Evolutionary conservation across 371 early-diverging fungal species (phyloP).

Genomic region (Syncephalastrum monosporum): DNA sequence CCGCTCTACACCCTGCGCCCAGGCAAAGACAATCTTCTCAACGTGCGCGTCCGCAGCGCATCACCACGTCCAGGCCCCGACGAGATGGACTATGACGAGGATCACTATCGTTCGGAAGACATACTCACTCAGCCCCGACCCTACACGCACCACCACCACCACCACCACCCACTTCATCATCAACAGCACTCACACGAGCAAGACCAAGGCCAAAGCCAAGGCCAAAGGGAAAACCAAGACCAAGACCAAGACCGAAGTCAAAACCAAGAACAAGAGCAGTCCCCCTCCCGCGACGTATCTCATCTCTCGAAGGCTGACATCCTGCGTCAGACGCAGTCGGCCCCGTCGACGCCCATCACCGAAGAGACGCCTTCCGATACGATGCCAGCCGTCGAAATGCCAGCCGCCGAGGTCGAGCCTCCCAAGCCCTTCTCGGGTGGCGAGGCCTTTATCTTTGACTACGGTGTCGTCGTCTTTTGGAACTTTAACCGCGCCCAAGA

Average conservation of each 20-base stretch:
- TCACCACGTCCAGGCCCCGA: conserved; percentile 34
- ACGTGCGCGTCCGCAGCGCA: conserved; percentile 39
- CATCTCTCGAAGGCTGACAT: neutral
- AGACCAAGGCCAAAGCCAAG: too few species aligned
- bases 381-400: conserved; percentile 1
- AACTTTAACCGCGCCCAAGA: conserved; percentile 90
- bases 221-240: too few species aligned
- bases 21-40: conserved; percentile 39
- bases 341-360: conserved; percentile 6
- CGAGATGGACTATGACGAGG: conserved; percentile 46
- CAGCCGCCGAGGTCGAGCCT: conserved; percentile 10
- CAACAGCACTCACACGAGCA: neutral
- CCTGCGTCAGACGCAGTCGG: conserved; percentile 8
- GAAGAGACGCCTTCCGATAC: conserved; percentile 1
- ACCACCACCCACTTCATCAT: conserved; percentile 3
- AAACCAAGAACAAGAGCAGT: neutral
- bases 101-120: conserved; percentile 19
- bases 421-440: conserved; percentile 54
- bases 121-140: conserved; percentile 14
- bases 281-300: too few species aligned
- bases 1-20: conserved; percentile 53
- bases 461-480: conserved; percentile 96
- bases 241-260: too few species aligned
- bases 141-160: neutral
- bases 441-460: conserved; percentile 87